Conservation (phyloP, 1,284 basidiomycete species). For the Anthracocystis walkeri region DNA sequence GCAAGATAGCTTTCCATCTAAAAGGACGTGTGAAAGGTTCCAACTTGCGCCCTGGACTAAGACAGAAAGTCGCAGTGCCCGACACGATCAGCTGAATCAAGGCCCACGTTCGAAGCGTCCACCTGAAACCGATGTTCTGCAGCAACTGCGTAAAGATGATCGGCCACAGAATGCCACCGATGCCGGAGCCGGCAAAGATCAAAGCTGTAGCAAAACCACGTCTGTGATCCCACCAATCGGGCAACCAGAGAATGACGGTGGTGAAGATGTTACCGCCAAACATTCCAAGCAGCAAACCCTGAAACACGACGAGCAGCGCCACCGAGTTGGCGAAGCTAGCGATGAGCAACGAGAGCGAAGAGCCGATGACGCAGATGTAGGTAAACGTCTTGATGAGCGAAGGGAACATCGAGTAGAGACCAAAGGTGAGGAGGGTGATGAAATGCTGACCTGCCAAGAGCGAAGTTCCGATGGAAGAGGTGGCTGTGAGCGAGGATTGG, state of each 20-base stretch:
- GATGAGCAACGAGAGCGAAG: conserved; percentile 45
- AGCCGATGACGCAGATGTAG: conserved; percentile 26
- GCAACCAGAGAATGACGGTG: conserved; percentile 55
- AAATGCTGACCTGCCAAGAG: conserved; percentile 55
- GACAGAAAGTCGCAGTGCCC: conserved; percentile 27
- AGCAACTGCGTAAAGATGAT: conserved; percentile 49
- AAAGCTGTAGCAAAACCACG: conserved; percentile 55
- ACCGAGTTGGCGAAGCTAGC: conserved; percentile 50
- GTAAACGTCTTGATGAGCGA: conserved; percentile 47
- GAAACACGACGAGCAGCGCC: conserved; percentile 52
- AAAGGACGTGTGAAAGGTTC: conserved; percentile 7
- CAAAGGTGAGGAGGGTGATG: conserved; percentile 50
- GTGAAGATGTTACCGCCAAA: conserved; percentile 53
- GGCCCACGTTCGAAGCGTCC: conserved; percentile 53
- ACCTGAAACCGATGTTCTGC: conserved; percentile 46
- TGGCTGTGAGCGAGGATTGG: conserved; percentile 33
- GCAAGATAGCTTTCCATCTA: conserved; percentile 24
- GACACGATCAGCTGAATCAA: conserved; percentile 43
- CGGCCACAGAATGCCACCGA: conserved; percentile 60
- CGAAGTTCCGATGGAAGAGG: conserved; percentile 54
- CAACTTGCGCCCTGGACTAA: conserved; percentile 21
- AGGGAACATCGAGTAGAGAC: conserved; percentile 49
- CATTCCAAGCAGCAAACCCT: conserved; percentile 54
- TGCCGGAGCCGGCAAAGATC: conserved; percentile 51
- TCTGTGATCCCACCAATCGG: conserved; percentile 55